Evolutionary conservation across 164 flowering plant species (phyloP).

Genomic region (Magnolia kwangsiensis): DNA sequence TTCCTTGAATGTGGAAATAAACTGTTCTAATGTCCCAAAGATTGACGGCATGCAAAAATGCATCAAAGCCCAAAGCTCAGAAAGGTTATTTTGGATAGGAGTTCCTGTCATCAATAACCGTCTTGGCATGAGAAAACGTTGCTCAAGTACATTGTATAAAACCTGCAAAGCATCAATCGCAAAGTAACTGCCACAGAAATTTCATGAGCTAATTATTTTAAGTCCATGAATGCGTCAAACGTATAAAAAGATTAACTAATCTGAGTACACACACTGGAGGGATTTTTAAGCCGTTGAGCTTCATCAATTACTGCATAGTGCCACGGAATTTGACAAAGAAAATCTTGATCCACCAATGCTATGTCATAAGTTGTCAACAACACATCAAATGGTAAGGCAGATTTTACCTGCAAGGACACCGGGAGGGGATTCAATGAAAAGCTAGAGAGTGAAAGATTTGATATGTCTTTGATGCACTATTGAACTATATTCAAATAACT

Average conservation of each 20-base stretch:
- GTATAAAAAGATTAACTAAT: not conserved
- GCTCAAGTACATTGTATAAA: slow-evolving; percentile 64
- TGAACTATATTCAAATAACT: too few relatives aligned
- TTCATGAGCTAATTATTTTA: not conserved
- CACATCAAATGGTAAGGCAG: slow-evolving; percentile 65
- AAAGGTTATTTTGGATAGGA: slow-evolving; percentile 91
- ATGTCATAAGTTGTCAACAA: slow-evolving; percentile 89
- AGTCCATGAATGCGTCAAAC: not conserved
- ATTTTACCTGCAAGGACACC: slow-evolving; percentile 33
- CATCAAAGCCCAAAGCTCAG: slow-evolving; percentile 95
- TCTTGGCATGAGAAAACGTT: slow-evolving; percentile 76
- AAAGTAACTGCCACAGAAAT: slow-evolving; percentile 5
- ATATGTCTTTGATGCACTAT: too few relatives aligned
- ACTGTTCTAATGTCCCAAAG: slow-evolving; percentile 77
- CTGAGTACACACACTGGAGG: slow-evolving; percentile 68
- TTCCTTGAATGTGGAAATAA: slow-evolving; percentile 63
- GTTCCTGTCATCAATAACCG: slow-evolving; percentile 90
- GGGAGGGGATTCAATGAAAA: not conserved
- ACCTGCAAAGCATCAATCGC: slow-evolving; percentile 46
- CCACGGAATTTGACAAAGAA: slow-evolving; percentile 90
- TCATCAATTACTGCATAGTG: slow-evolving; percentile 82
- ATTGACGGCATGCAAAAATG: slow-evolving; percentile 92
- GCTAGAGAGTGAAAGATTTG: too few relatives aligned
- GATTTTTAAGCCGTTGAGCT: slow-evolving; percentile 93
- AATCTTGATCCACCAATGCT: slow-evolving; percentile 82